phyloP scores from a whole-genome alignment of 495 filamentous ascomycete species.

The Amniculicola lignicola region DNA sequence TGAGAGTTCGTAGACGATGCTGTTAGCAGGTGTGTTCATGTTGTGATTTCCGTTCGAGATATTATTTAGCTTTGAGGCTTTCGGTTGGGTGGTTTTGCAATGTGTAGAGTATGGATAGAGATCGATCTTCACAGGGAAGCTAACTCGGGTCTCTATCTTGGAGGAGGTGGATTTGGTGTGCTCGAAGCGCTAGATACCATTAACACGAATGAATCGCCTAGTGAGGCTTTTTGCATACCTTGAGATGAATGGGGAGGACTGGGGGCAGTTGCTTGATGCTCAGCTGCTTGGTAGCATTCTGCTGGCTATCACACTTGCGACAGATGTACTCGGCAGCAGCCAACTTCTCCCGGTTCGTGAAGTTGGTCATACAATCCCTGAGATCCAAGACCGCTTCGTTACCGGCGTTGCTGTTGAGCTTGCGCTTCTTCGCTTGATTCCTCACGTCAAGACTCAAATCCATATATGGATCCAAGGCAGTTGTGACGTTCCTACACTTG shows the following conservation, averaged over 20 bases:
- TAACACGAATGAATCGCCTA: background rate
- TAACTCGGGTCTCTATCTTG: slow-evolving; percentile 77
- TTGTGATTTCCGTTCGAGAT: slow-evolving; percentile 22
- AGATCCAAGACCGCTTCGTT: slow-evolving; percentile 43
- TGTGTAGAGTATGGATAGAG: slow-evolving; percentile 82
- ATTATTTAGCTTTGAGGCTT: slow-evolving; percentile 11
- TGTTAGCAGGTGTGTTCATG: slow-evolving; percentile 24
- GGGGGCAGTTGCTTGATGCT: slow-evolving; percentile 76
- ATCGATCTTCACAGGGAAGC: slow-evolving; percentile 80
- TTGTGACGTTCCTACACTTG: slow-evolving; percentile 72
- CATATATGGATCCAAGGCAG: slow-evolving; percentile 77
- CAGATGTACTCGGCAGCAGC: slow-evolving; percentile 79
- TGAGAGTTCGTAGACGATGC: slow-evolving; percentile 64
- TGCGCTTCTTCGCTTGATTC: slow-evolving; percentile 53
- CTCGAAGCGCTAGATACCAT: slow-evolving; percentile 66
- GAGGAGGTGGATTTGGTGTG: slow-evolving; percentile 62
- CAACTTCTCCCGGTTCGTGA: slow-evolving; percentile 65
- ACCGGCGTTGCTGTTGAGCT: slow-evolving; percentile 41
- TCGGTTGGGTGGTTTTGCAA: slow-evolving; percentile 41
- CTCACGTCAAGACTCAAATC: slow-evolving; percentile 82
- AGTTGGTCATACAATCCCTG: slow-evolving; percentile 76
- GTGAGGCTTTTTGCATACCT: slow-evolving; percentile 53
- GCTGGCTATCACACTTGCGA: slow-evolving; percentile 63
- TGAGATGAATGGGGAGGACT: slow-evolving; percentile 86
- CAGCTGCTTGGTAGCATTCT: slow-evolving; percentile 75